Base-by-base conservation (phyloP, 257 asterid genomes). In the Mentha longifolia region DNA sequence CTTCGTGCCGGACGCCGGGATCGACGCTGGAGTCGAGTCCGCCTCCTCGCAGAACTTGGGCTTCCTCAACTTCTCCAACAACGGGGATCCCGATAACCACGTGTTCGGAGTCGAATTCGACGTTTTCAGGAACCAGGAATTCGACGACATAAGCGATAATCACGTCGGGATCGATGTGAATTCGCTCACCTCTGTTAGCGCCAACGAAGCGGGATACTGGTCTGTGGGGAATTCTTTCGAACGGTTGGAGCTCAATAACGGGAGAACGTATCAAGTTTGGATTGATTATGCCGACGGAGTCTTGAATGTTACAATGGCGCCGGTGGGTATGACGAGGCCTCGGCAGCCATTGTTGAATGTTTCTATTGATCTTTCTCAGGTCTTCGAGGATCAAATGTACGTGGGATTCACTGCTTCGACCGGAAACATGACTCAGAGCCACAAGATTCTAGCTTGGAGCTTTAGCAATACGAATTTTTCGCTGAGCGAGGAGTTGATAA, bases 161-260 rank as follows among this genome's bases (percentile, higher is more conserved):
- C 97, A 88, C 71, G 96, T 91, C 16, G 97, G 97, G 0, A 30
- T 91, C 50, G 88, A 87, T 65, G 83, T 88, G 61, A 89, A 91
- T 39, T 89, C 97, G 8, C 85, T 91, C 50, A 46, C 57, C 4
- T 91, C 96, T 0, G 65, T 51, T 9, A 37, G 30, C 46, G 76
- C 96, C 35, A 9, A 13, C 17, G 95, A 80, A 1, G 89, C 92
- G 8, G 97, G 97, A 15, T 91, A 81, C 57, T 88, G 89, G 90
- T 71, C 82, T 28, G 83, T 67, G 55, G 69, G 59, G 41, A 72
- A 60, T 12, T 62, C 85, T 3, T 88, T 91, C 67, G 37, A 77
- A 63, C 75, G 41, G 15, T 56, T 89, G 65, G 79, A 67, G 58
- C 85, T 89, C 20, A 85, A 84, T 17, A 68, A 76, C 65, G 97